Base-by-base conservation (phyloP, 495 filamentous ascomycete species). In the Aspergillus sparsus region DNA sequence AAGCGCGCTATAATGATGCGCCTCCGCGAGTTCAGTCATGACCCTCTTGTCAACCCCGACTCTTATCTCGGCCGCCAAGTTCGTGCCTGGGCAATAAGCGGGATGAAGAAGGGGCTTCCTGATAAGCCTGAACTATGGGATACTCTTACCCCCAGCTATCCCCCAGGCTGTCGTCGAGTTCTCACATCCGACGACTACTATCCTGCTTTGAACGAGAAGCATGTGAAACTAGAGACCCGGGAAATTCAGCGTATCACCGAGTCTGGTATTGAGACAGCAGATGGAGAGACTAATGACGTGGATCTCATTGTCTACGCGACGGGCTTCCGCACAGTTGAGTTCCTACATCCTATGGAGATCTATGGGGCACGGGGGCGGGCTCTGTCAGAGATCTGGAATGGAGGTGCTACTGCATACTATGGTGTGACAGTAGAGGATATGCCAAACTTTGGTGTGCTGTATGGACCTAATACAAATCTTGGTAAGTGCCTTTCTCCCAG, bases 391-490 rank as follows among this genome's bases (percentile, higher is more conserved):
- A 69, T 81, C 12, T 86, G 83, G 83, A 66, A 67, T 15, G 61
- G 67, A 9, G 81, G 78, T 6, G 78, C 81, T 0, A 66, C 39
- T 6, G 80, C 82, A 2, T 80, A 78, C 37, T 70, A 77, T 15
- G 82, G 83, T 7, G 74, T 78, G 5, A 76, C 74, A 0, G 77
- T 84, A 2, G 73, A 77, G 32, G 72, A 72, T 12, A 64, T 85
- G 49, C 82, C 82, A 1, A 85, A 86, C 59, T 86, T 85, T 58
- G 77, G 76, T 32, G 80, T 86, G 74, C 68, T 85, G 15, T 83
- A 83, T 58, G 81, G 81, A 2, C 83, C 82, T 2, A 85, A 85
- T 49, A 85, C 81, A 8, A 85, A 83, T 41, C 74, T 87, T 32
- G 77, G 75, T 68, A 21, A 32, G 47, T 49, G 16, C 66, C 64